phyloP scores from a whole-genome alignment of 2,329 filamentous ascomycete genomes.

The Mollisia scopiformis region DNA sequence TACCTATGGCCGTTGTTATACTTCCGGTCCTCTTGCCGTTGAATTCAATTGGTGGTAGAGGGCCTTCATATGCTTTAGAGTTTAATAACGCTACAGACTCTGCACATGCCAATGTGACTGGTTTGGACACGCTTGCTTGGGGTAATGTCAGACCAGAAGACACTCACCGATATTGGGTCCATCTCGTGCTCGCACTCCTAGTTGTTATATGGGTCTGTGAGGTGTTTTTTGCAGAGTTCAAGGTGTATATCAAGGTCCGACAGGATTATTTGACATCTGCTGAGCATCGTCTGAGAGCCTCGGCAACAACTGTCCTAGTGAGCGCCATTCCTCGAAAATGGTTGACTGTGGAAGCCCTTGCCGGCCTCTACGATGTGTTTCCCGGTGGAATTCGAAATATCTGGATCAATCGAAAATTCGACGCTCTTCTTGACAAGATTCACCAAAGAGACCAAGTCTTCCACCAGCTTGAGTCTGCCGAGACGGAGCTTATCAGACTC shows the following conservation, averaged over 20 bases:
- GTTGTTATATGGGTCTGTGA: slow-evolving; percentile 85
- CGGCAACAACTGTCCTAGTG: slow-evolving; percentile 92
- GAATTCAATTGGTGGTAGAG: slow-evolving; percentile 74
- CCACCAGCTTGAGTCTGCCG: slow-evolving; percentile 72
- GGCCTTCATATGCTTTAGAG: slow-evolving; percentile 44
- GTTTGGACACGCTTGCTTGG: slow-evolving; percentile 84
- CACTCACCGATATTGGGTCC: slow-evolving; percentile 77
- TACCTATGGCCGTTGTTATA: slow-evolving; percentile 77
- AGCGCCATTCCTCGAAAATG: slow-evolving; percentile 89
- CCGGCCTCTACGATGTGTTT: slow-evolving; percentile 90
- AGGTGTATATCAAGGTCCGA: slow-evolving; percentile 87
- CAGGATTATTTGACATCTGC: slow-evolving; percentile 95
- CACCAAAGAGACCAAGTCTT: slow-evolving; percentile 74
- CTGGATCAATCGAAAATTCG: slow-evolving; percentile 92
- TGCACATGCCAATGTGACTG: slow-evolving; percentile 41
- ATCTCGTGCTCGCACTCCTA: slow-evolving; percentile 76
- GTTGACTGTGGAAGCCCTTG: slow-evolving; percentile 81
- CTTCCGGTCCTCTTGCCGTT: slow-evolving; percentile 85
- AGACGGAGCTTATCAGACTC: slow-evolving; percentile 80
- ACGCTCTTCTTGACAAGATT: slow-evolving; percentile 83
- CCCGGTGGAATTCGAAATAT: slow-evolving; percentile 94
- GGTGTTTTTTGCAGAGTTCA: slow-evolving; percentile 84
- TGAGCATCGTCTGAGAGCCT: slow-evolving; percentile 89
- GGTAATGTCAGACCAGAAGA: slow-evolving; percentile 75
- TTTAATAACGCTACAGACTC: slow-evolving; percentile 37